Conservation (phyloP, 805 yeast genomes). For the Candida verbasci region DNA sequence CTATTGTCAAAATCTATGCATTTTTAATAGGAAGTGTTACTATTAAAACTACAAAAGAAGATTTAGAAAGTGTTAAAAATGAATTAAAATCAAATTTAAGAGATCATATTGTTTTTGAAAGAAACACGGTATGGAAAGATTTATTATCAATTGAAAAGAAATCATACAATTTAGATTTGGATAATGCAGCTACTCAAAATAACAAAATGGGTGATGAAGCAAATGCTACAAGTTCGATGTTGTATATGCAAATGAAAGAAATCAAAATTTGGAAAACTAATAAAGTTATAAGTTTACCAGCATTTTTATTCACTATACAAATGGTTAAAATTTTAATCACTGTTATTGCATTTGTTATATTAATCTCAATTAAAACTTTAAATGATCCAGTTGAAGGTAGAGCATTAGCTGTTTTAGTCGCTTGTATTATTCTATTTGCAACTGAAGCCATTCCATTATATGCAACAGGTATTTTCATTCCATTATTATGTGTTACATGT, state of each 20-base stretch:
- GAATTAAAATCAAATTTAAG: slow-evolving; percentile 57
- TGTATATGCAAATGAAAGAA: slow-evolving; percentile 17
- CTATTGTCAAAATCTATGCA: slow-evolving; percentile 53
- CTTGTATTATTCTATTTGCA: slow-evolving; percentile 51
- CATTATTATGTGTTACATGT: slow-evolving; percentile 43
- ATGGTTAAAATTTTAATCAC: slow-evolving; percentile 46
- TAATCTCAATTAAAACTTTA: slow-evolving; percentile 55
- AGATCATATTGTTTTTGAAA: slow-evolving; percentile 95
- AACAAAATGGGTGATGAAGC: slow-evolving; percentile 25
- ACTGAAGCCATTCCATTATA: slow-evolving; percentile 48
- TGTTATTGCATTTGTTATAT: slow-evolving; percentile 47
- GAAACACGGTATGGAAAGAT: slow-evolving; percentile 97
- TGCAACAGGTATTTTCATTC: slow-evolving; percentile 46
- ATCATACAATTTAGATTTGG: slow-evolving; percentile 24
- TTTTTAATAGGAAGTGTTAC: slow-evolving; percentile 31
- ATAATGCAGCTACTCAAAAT: slow-evolving; percentile 11
- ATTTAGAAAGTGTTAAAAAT: slow-evolving; percentile 35
- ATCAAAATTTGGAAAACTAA: slow-evolving; percentile 16
- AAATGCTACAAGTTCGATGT: slow-evolving; percentile 11
- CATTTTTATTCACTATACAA: slow-evolving; percentile 43
- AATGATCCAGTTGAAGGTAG: slow-evolving; percentile 63
- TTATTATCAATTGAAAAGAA: slow-evolving; percentile 66
- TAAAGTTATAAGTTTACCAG: slow-evolving; percentile 34
- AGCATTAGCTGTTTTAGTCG: slow-evolving; percentile 64
- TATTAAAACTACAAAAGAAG: slow-evolving; percentile 46